Conservation (phyloP, 2,329 filamentous ascomycete genomes). For the Metarhizium album region DNA sequence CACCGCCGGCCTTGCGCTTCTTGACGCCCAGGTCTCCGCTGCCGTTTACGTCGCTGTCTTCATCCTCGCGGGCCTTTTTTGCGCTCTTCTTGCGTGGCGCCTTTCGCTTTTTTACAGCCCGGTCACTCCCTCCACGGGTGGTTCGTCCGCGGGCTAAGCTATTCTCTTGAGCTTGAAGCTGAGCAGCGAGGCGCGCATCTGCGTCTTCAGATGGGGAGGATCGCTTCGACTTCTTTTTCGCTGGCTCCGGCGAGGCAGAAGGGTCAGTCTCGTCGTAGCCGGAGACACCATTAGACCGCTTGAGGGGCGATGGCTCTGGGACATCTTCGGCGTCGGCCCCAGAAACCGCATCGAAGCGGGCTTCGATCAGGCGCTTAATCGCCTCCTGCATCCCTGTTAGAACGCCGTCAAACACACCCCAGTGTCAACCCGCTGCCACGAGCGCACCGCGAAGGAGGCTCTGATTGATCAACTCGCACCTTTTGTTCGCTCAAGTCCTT, state of each 20-base stretch:
- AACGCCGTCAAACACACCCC: neutral
- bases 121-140: slow-evolving; percentile 64
- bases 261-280: slow-evolving; percentile 35
- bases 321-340: slow-evolving; percentile 35
- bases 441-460: neutral
- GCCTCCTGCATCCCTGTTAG: slow-evolving; percentile 37
- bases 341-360: slow-evolving; percentile 61
- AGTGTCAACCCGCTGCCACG: neutral
- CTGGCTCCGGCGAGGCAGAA: slow-evolving; percentile 33
- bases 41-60: slow-evolving; percentile 66
- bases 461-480: slow-evolving; percentile 21
- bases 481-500: slow-evolving; percentile 50
- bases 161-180: slow-evolving; percentile 89
- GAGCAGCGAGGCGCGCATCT: slow-evolving; percentile 78
- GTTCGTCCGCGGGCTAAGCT: slow-evolving; percentile 52
- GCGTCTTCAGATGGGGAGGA: slow-evolving; percentile 53
- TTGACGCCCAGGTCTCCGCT: slow-evolving; percentile 46
- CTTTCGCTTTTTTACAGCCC: slow-evolving; percentile 55
- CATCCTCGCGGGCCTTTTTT: slow-evolving; percentile 64
- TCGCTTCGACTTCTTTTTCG: slow-evolving; percentile 58
- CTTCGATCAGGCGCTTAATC: slow-evolving; percentile 62
- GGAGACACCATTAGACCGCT: slow-evolving; percentile 25
- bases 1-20: slow-evolving; percentile 78
- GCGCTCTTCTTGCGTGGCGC: slow-evolving; percentile 60
- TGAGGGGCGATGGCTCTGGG: slow-evolving; percentile 20